These are phyloP conservation scores for Alternaria sp. DNA, from an alignment of 2,329 filamentous ascomycete genomes.

Conservation along the genomic window DNA sequence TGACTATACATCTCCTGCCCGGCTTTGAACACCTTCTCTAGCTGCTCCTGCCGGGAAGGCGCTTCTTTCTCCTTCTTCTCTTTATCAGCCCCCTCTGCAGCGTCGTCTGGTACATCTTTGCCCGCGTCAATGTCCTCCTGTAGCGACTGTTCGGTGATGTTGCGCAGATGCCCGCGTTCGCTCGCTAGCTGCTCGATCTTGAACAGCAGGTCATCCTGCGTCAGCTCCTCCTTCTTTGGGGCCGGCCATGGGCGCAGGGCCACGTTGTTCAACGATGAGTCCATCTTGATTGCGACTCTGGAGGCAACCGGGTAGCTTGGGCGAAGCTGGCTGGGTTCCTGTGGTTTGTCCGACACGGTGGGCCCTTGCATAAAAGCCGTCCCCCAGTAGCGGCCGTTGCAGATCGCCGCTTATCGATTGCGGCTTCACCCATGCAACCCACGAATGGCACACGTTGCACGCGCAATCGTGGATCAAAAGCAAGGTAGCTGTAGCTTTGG, in stretches of 20 bases:
- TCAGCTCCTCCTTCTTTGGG: constrained; percentile 57
- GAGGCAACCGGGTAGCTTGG: constrained; percentile 1
- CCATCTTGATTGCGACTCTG: constrained; percentile 24
- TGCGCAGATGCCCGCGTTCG: constrained; percentile 81
- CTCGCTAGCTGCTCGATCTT: constrained; percentile 80
- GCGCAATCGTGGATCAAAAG: background rate
- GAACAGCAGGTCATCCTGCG: constrained; percentile 63
- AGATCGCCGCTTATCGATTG: constrained; percentile 22
- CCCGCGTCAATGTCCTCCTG: constrained; percentile 67
- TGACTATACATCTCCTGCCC: constrained; percentile 52
- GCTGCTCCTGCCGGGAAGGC: constrained; percentile 39
- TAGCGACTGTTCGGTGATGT: constrained; percentile 76
- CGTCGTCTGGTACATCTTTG: constrained; percentile 50
- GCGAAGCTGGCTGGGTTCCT: constrained; percentile 11
- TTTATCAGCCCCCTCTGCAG: constrained; percentile 53
- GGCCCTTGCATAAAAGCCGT: constrained; percentile 26
- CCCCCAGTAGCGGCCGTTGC: constrained; percentile 19
- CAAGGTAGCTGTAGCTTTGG: background rate
- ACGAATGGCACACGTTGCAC: constrained; percentile 1
- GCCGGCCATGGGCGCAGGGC: constrained; percentile 70
- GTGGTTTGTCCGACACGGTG: constrained; percentile 12
- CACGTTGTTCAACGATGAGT: constrained; percentile 51
- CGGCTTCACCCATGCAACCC: constrained; percentile 6
- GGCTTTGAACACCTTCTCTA: constrained; percentile 50
- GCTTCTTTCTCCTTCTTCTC: constrained; percentile 48